phyloP scores from a whole-genome alignment of 352 stramenopile species.

The Plasmopara halstedii region DNA sequence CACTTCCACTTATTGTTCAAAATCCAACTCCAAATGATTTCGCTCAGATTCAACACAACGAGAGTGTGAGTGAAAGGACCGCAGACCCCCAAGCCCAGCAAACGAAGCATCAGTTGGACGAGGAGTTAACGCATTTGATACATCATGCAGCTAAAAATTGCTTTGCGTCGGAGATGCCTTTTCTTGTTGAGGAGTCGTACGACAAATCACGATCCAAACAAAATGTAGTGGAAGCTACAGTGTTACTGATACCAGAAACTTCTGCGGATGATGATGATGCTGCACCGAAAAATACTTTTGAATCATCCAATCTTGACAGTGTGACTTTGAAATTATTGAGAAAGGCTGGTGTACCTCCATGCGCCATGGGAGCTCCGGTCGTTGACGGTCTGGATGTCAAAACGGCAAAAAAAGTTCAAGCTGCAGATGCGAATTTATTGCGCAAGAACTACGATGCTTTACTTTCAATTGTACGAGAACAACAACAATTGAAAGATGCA shows the following conservation, averaged over 20 bases:
- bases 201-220: not conserved
- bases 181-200: not conserved
- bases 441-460: conserved; percentile 76
- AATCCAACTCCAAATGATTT: not conserved
- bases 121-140: not conserved
- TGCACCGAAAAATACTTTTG: not conserved
- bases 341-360: conserved; percentile 19
- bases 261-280: no score
- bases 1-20: conserved; percentile 13
- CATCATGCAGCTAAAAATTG: conserved; percentile 1
- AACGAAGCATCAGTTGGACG: not conserved
- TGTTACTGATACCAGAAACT: not conserved
- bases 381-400: conserved; percentile 45
- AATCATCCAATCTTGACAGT: conserved; percentile 2
- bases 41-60: conserved; percentile 4
- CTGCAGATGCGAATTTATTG: conserved; percentile 49
- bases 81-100: conserved; percentile 3
- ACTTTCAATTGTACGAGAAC: conserved; percentile 65
- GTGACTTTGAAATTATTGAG: conserved; percentile 10
- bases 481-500: conserved; percentile 50
- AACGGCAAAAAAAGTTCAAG: conserved; percentile 45
- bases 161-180: not conserved
- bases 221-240: not conserved
- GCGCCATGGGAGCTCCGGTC: conserved; percentile 32
- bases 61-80: conserved; percentile 1